Evolutionary conservation across 768 basidiomycete species (phyloP), one percentile per base, ranked within the genome.

Genomic region (Naganishia randhawae): DNA sequence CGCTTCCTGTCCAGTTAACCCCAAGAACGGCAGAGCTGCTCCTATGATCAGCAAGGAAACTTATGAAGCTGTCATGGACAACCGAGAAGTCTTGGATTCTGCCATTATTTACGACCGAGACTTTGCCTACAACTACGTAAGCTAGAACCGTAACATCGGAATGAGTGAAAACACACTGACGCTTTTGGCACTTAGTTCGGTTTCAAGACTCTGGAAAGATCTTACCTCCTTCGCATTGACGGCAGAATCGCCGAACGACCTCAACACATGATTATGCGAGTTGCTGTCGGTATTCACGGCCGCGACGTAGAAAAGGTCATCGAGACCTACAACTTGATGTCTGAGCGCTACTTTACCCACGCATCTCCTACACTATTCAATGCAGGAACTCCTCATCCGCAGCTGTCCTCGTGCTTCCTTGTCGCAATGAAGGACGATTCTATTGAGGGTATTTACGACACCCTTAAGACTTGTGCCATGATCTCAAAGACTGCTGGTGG

Each of bases 261-360:
- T 33, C 96, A 98, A 75, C 96, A 98, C 80, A 91, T 98, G 87
- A 89, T 98, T 80, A 98, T 99, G 96, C 93, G 96, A 80, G 96
- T 99, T 66, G 91, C 96, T 52, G 92, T 98, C 52, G 95, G 95
- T 45, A 93, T 99, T 66, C 95, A 98, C 78, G 94, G 93, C 5
- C 76, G 81, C 10, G 90, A 98, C 79, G 85, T 97, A 65, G 91
- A 95, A 25, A 88, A 87, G 37, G 91, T 88, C 53, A 82, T 97
- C 70, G 88, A 96, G 83, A 96, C 95, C 16, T 82, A 82, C 80
- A 89, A 92, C 74, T 85, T 96, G 71, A 97, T 98, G 94, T 95
- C 91, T 17, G 91, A 97, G 81, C 89, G 93, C 22, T 96, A 91
- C 84, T 99, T 98, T 82, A 99, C 94, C 0, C 96, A 98, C 77